Evolutionary conservation across 345 rosid genomes (phyloP), one percentile per base, ranked within the genome.

Genomic region (Draba incana): DNA sequence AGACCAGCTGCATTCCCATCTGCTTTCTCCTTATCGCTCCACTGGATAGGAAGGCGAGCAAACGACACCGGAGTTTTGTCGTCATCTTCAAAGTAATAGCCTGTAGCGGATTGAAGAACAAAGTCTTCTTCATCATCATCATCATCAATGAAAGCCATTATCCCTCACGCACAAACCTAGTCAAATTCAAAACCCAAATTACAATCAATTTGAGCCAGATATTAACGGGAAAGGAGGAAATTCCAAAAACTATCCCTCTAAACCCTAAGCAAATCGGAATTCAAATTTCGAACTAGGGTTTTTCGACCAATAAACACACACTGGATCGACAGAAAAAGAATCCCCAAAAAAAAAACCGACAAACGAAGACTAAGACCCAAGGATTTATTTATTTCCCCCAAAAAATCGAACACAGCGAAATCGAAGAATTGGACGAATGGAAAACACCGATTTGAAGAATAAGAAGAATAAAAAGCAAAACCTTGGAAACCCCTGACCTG

Each of bases 121-220:
- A 44, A 24, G 49, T 81, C 88, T n/a, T 66, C 84, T 75, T 93
- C 97, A 8, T 93, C 98, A 31, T 88, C 96, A 20, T 76, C 79
- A 13, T 69, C 79, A 10, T 69, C 75, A 41, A 63, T 30, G 16
- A 68, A 69, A 48, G 66, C 70, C 79, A 75, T 75, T 6, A 24
- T 10, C 23, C 10, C 52, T 16, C 15, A 48, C 47, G 13, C 23
- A 35, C 2, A 35, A 35, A 51, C 11, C 62, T 42, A 35, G 8
- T 35, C 10, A 35, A 35, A 35, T 8, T 6, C 8, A 35, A 35
- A 35, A 35, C 39, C 39, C 39, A 7, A 35, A 35, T 45, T 7
- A 38, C 12, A 68, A 33, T 10, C 16, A 66, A 15, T 24, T 8
- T 10, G 41, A 48, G 20, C 20, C 20, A 20, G 1, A 20, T 20